Conservation (phyloP, 441 rosid species). For the Rhodomyrtus psidioides region DNA sequence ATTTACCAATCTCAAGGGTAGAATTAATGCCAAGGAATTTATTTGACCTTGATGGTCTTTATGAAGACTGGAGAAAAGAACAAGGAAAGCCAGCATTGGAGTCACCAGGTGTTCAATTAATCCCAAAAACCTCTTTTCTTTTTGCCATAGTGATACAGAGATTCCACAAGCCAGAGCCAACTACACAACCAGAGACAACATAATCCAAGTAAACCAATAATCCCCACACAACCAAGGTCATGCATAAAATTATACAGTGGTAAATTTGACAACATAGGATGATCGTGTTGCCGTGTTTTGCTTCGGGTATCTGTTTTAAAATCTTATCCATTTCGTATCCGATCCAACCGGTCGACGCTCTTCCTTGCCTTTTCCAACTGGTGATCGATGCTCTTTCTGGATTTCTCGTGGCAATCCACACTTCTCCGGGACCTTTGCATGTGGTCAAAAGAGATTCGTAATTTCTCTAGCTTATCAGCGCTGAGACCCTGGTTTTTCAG, state of each 20-base stretch:
- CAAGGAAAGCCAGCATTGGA: background rate
- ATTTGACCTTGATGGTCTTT: background rate
- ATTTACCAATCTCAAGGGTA: background rate
- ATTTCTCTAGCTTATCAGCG: conserved; percentile 56
- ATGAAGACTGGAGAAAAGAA: background rate
- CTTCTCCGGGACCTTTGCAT: conserved; percentile 79
- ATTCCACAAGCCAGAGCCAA: background rate
- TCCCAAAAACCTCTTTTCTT: background rate
- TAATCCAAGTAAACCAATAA: background rate
- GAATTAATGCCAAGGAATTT: background rate
- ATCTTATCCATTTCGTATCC: conserved; percentile 54
- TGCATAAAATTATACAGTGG: background rate
- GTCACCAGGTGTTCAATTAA: background rate
- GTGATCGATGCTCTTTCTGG: conserved; percentile 75
- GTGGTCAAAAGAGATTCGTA: conserved; percentile 66
- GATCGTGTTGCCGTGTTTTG: background rate
- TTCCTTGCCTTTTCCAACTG: conserved; percentile 72
- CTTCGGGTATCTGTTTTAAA: background rate
- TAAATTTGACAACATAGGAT: background rate
- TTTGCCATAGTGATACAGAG: background rate
- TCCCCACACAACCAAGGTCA: background rate
- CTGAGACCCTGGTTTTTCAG: conserved; percentile 40
- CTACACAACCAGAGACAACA: background rate
- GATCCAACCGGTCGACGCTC: conserved; percentile 91
- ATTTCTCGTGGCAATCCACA: conserved; percentile 80